Evolutionary conservation across 495 filamentous ascomycete genomes (phyloP), one percentile per base, ranked within the genome.

Genomic region (Aspergillus avenaceus): DNA sequence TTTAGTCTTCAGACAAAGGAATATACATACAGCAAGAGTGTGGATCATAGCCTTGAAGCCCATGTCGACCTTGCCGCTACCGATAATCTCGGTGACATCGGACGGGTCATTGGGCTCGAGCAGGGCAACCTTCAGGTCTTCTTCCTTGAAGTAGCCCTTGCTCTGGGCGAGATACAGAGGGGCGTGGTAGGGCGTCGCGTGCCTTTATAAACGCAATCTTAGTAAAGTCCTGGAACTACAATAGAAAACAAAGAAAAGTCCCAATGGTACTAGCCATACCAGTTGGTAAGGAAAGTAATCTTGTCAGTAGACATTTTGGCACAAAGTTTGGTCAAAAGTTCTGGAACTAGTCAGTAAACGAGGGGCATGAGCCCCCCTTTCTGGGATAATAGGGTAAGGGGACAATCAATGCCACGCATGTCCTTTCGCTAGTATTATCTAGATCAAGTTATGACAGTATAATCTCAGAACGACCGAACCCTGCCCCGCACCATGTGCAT

Each of bases 341-440:
- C 48, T 60, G 46, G 28, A 52, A 48, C 32, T 28, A 52, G 56
- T 62, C 50, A 64, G 61, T 53, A 62, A 50, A 28, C 44, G 47
- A 58, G 49, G 37, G 41, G n/a, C 21, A 19, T 13, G 44, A 52
- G 34, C 47, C 41, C 41, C 31, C 45, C 32, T 26, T 18, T 38
- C 45, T 41, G 52, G 47, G 40, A 54, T 28, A 45, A 43, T 54
- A 61, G 24, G 55, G 49, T 60, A 58, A 63, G 65, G 71, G 65
- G 60, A 72, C 67, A 70, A 80, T 79, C 73, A 79, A 81, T 69
- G 72, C 70, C 67, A 73, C 71, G 83, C 83, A 85, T 82, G 79
- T 86, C 78, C 83, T 85, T 86, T 83, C 84, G 84, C 84, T 84
- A 81, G 83, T 78, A 87, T 87, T 86, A 84, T 85, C 84, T 82